Evolutionary conservation across 2,329 filamentous ascomycete genomes (phyloP).

Genomic region (Pseudogymnoascus sp.): DNA sequence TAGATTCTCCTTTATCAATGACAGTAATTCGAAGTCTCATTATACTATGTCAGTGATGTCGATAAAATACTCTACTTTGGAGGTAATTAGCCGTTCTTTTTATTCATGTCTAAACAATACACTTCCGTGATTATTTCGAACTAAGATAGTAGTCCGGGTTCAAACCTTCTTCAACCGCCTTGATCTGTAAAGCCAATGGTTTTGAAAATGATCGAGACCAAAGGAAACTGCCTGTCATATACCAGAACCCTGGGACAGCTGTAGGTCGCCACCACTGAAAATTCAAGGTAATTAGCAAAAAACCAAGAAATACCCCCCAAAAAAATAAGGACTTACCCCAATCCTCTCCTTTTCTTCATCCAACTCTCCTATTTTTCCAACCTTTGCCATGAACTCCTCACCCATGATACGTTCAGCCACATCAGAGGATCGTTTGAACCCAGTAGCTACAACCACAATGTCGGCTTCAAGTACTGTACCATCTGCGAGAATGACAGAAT

Average conservation of each 20-base stretch:
- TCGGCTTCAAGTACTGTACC: not conserved
- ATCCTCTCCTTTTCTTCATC: not conserved
- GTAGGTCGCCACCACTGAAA: constrained; percentile 31
- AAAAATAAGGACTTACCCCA: not conserved
- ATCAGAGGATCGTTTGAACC: constrained; percentile 32
- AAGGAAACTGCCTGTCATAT: constrained; percentile 31
- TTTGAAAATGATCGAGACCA: constrained; percentile 29
- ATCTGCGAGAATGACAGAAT: not conserved
- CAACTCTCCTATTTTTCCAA: not conserved
- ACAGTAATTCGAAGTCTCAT: too few species aligned
- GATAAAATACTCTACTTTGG: too few species aligned
- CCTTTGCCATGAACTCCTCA: constrained; percentile 9
- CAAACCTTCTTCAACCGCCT: constrained; percentile 20
- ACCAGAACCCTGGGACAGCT: constrained; percentile 34
- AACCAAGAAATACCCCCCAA: not conserved
- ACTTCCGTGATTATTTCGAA: not conserved
- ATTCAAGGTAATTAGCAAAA: not conserved
- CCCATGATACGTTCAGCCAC: constrained; percentile 37
- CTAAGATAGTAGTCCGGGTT: not conserved
- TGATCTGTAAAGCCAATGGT: constrained; percentile 34
- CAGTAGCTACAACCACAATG: constrained; percentile 26
- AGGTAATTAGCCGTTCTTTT: too few species aligned
- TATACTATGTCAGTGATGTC: too few species aligned
- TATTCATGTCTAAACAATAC: not conserved
- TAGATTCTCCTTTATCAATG: too few species aligned